Evolutionary conservation across 345 rosid species (phyloP), one percentile per base, ranked within the genome.

Genomic region (Gossypium raimondii): DNA sequence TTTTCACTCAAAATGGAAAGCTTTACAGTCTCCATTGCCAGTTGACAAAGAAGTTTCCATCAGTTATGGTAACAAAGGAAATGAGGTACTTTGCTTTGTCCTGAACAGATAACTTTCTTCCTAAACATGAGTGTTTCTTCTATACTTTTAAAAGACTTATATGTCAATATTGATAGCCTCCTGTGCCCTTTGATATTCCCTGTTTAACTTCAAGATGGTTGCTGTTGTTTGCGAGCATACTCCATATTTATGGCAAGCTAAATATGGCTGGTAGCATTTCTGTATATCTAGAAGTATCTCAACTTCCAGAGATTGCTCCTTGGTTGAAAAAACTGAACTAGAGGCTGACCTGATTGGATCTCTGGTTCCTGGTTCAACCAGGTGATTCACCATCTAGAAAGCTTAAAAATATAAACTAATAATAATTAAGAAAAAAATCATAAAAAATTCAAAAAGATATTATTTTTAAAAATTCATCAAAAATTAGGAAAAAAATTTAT

Each of bases 21-120:
- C 81, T 75, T 83, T 78, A 48, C 86, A 84, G 81, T 80, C 66
- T 83, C 78, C 86, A 58, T 73, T 81, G 59, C 77, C 77, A 43
- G 77, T 57, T 17, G 86, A 80, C 80, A 88, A 86, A 78, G 97
- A 92, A 89, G 85, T 94, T 76, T 80, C 84, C 58, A 94, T 94
- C 70, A 92, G 97, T 84, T 94, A 92, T 82, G 97, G 98, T 58
- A 86, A 84, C 89, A 94, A 92, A 85, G 97, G 98, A 74, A 94
- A 94, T 81, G 97, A 94, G 97, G 98, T 94, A 88, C 75, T 71
- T 67, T n/a, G 4, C 65, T 16, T 52, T 59, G 73, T 61, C 16
- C 38, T 77, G 57, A 68, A 47, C 14, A 61, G 20, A 60, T 27
- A 59, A 14, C n/a, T 43, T 24, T 65, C 34, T 76, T 60, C 56